Evolutionary conservation across 2,329 filamentous ascomycete genomes (phyloP).

Genomic region (Calonectria honghensis): DNA sequence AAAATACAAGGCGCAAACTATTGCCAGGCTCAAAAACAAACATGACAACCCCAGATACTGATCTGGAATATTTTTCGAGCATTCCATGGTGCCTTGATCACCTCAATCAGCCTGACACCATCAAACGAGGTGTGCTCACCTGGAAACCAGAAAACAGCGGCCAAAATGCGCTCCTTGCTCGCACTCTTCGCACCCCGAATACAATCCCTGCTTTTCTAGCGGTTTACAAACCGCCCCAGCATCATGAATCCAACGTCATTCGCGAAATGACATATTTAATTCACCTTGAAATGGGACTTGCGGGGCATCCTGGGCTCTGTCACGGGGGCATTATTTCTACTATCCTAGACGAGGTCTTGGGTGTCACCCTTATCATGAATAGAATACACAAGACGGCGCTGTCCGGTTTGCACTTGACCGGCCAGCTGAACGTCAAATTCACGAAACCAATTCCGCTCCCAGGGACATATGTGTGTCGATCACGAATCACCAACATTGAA

Average conservation of each 20-base stretch:
- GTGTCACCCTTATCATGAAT: not conserved
- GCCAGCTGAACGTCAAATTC: not conserved
- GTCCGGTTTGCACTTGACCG: not conserved
- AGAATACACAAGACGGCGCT: not conserved
- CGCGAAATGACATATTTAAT: not conserved
- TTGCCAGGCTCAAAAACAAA: not conserved
- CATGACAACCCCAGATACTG: not conserved
- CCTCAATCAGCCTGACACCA: not conserved
- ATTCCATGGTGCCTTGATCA: slow-evolving; percentile 1
- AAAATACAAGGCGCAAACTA: not conserved
- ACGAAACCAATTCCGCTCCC: not conserved
- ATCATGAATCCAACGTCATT: not conserved
- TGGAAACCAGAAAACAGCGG: not conserved
- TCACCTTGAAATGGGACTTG: not conserved
- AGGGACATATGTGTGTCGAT: slow-evolving; percentile 1
- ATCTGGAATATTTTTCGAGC: not conserved
- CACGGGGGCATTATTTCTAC: not conserved
- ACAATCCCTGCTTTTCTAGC: slow-evolving; percentile 4
- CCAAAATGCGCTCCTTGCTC: not conserved
- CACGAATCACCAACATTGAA: slow-evolving; percentile 2
- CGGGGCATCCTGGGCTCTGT: not conserved
- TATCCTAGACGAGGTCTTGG: slow-evolving; percentile 1
- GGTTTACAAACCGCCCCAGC: not conserved
- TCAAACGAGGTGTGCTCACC: not conserved
- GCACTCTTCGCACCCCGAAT: not conserved